Evolutionary conservation across 306 rosid species (phyloP), one percentile per base, ranked within the genome.

Genomic region (Hippophae tibetana): DNA sequence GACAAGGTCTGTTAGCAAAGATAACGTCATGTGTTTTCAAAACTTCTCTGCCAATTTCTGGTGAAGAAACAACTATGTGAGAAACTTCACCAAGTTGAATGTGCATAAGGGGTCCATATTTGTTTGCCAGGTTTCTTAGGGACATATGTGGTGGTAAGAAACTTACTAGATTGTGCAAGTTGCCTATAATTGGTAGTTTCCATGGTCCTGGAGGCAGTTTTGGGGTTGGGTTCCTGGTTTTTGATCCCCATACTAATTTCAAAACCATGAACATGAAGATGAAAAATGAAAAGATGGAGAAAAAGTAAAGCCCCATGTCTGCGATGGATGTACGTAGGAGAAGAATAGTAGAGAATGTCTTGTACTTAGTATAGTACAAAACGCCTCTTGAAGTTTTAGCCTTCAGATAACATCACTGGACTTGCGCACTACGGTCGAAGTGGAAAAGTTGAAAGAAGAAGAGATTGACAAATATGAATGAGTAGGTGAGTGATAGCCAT

Each of bases 1-100:
- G 1, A 43, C 0, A 23, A 27, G 75, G 79, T 58, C 69, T 65
- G 47, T 42, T 26, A 31, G 79, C 62, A 61, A 75, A 65, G 65
- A 47, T 55, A 63, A 56, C 27, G 13, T 70, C 80, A 75, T 70
- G 63, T 2, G 76, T 70, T 9, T 57, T 75, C 69, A 70, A 56
- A 7, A 70, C 66, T 25, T 70, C 70, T 75, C 63, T 57, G 7
- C 73, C 76, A 42, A 72, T 49, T 61, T 72, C 64, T 6, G 84
- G 71, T 0, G 78, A 71, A 47, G 84, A 79, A 25, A 75, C 63
- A 7, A 75, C 54, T 9, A 61, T 47, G 46, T n/a, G 8, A 2
- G 63, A 66, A 18, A 62, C 59, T 43, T 63, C 63, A n/a, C 59
- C 59, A 1, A 9, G 47, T 49, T 49, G 53, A 12, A 49, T 26